Evolutionary conservation across 2,329 filamentous ascomycete genomes (phyloP), one percentile per base, ranked within the genome.

Genomic region (Fusarium sp.): DNA sequence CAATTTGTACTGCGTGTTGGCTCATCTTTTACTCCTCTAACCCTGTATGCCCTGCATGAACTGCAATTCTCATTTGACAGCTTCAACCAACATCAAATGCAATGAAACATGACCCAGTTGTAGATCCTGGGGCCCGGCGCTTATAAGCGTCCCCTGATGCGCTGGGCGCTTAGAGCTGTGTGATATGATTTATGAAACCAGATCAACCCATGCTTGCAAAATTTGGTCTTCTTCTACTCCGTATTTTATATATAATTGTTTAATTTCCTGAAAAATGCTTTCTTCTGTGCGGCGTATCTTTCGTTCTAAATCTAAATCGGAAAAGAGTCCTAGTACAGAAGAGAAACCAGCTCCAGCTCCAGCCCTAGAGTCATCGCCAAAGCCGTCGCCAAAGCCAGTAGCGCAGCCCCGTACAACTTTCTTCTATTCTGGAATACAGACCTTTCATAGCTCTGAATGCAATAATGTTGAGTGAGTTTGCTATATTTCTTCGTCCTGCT

Each of bases 101-200:
- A 18, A 64, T 64, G 59, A 42, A 55, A 64, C 35, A 37, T 46
- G 26, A n/a, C 40, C 53, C 58, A 30, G 27, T 49, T 15, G 38
- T 13, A 27, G 12, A 46, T 15, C 26, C 7, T 30, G 9, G 41
- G 30, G 7, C n/a, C 41, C 40, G 52, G 56, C 67, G 42, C 60
- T 66, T 48, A 48, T 12, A 3, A 49, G 44, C 0, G 10, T 38
- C 20, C 37, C n/a, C 23, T 37, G 11, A 26, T 13, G 33, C 1
- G 33, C 10, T 49, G 20, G 56, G 61, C 66, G 67, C 67, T 70
- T 70, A 67, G n/a, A 65, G 17, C 12, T 38, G 17, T 33, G 30
- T n/a, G 11, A 50, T 12, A 2, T 32, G 23, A 40, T 26, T 2
- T 4, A 59, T 62, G 37, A 48, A 50, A 20, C 9, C 2, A 3